Percentiles rank a stretch among this genome's conserved stretches.
Conservation (phyloP, 768 basidiomycete genomes). For the Pulveroboletus sp. region DNA sequence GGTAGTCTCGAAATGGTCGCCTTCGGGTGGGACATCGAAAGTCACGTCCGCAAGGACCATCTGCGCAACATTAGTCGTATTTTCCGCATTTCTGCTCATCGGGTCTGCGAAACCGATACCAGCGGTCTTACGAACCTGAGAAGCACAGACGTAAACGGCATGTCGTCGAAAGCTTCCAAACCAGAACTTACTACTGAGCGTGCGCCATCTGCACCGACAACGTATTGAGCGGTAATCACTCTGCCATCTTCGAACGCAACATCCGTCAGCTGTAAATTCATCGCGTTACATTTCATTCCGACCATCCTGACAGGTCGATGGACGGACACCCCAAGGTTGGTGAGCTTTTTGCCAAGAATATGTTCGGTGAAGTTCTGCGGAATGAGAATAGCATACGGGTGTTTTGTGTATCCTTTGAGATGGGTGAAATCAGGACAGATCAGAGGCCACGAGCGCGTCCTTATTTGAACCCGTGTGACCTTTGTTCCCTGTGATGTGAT, state of each 20-base stretch:
- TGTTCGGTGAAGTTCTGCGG: too few relatives aligned
- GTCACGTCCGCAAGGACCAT: conserved; percentile 45
- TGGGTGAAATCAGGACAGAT: conserved; percentile 28
- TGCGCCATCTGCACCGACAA: conserved; percentile 31
- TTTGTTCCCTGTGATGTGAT: conserved; percentile 37
- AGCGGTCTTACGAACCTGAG: conserved; percentile 39
- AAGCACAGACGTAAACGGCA: not conserved
- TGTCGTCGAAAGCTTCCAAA: not conserved
- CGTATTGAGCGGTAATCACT: conserved; percentile 40
- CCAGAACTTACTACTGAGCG: conserved; percentile 39
- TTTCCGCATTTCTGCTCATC: conserved; percentile 19
- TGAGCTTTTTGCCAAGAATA: conserved; percentile 31
- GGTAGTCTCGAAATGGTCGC: too few relatives aligned
- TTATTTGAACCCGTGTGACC: conserved; percentile 21
- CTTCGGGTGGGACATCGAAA: too few relatives aligned
- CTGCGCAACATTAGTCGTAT: conserved; percentile 28
- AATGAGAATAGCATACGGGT: conserved; percentile 31
- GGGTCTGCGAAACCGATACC: conserved; percentile 45
- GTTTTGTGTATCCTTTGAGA: conserved; percentile 39
- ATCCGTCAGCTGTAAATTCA: conserved; percentile 30
- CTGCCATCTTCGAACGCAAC: conserved; percentile 46
- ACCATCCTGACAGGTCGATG: conserved; percentile 27
- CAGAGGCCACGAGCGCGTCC: conserved; percentile 29
- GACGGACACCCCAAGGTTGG: conserved; percentile 30
- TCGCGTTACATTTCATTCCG: conserved; percentile 28